Conservation (phyloP, 2,329 filamentous ascomycete species). For the Colletotrichum kahawae region DNA sequence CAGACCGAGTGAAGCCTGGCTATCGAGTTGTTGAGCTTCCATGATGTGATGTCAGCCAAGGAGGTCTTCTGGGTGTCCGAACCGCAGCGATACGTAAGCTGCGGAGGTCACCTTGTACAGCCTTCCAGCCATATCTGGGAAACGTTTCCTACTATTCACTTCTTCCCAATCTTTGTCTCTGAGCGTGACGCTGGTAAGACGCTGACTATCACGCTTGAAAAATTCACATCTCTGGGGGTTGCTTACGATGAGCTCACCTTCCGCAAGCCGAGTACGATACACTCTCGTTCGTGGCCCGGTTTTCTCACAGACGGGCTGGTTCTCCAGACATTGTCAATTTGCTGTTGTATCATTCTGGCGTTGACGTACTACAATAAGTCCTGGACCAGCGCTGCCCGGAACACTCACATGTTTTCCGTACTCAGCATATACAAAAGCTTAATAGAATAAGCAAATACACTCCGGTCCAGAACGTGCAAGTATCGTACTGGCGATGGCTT, state of each 20-base stretch:
- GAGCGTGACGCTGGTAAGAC: accelerated
- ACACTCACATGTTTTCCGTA: not conserved
- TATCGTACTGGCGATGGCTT: not conserved
- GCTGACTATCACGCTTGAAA: not conserved
- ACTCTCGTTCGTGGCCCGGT: not conserved
- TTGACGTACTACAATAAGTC: not conserved
- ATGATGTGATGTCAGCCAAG: not conserved
- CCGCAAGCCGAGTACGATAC: accelerated
- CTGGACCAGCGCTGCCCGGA: not conserved
- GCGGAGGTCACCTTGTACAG: not conserved
- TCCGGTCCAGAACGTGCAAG: too few species aligned
- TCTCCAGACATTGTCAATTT: not conserved
- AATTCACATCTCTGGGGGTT: accelerated
- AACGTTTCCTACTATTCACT: not conserved
- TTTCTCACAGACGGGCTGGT: not conserved
- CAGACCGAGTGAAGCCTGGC: not conserved
- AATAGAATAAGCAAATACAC: too few species aligned
- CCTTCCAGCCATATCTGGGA: not conserved
- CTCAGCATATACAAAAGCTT: too few species aligned
- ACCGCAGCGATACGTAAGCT: not conserved
- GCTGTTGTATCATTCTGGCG: not conserved
- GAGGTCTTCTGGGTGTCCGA: not conserved
- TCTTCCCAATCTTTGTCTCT: not conserved
- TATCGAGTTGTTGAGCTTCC: not conserved
- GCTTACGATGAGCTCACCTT: not conserved